A percentile compares a stretch with the other conserved stretches of the same genome.
These are phyloP conservation scores for Maudiozyma pseudohumilis DNA, from an alignment of 805 yeast species.

Conservation along the genomic window DNA sequence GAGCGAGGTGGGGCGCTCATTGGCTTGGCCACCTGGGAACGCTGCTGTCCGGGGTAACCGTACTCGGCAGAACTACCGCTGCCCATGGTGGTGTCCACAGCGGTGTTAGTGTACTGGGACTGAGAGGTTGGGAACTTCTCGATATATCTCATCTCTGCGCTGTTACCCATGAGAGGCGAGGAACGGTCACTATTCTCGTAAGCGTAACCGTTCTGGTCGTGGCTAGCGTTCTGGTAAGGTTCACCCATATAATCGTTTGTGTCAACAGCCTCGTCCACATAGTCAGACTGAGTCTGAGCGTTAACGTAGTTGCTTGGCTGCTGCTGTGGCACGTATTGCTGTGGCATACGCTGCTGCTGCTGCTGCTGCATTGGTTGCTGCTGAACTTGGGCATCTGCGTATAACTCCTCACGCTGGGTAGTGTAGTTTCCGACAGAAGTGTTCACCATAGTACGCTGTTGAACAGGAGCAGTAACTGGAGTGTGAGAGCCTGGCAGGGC, in stretches of 20 bases:
- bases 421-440: too few species aligned
- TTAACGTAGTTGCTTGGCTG: background rate
- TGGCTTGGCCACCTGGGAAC: too few species aligned
- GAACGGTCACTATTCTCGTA: background rate
- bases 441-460: background rate
- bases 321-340: background rate
- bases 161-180: background rate
- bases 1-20: too few species aligned
- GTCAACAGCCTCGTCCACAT: background rate
- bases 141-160: background rate
- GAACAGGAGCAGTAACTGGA: background rate
- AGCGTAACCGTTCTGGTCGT: background rate
- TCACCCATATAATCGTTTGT: too few species aligned
- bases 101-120: too few species aligned
- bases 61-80: too few species aligned
- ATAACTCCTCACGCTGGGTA: too few species aligned
- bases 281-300: background rate
- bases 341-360: background rate
- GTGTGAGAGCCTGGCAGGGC: background rate
- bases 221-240: background rate
- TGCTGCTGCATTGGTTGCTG: background rate
- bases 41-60: too few species aligned
- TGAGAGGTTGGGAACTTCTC: too few species aligned
- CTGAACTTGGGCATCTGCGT: too few species aligned
- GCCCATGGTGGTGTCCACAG: too few species aligned